These are phyloP conservation scores for Pyrenula massariospora DNA, from an alignment of 495 filamentous ascomycete species.

Conservation along the genomic window DNA sequence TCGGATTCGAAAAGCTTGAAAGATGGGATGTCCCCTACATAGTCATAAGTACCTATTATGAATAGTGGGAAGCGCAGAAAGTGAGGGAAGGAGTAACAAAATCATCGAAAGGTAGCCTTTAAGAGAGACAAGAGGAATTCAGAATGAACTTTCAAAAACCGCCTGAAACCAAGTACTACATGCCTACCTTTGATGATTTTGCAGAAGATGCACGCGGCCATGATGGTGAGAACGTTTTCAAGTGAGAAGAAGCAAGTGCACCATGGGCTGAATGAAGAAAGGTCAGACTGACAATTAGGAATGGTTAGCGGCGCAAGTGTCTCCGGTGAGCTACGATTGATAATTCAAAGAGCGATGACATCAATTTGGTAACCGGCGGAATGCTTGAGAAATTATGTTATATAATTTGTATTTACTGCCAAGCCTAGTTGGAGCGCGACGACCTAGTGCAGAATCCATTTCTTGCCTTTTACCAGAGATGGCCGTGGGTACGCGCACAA, in stretches of 20 bases:
- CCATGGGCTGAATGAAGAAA: too few species aligned
- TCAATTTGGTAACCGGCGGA: too few species aligned
- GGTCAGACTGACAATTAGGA: too few species aligned
- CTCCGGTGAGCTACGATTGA: too few species aligned
- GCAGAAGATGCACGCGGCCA: slow-evolving; percentile 85
- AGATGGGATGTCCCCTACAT: slow-evolving; percentile 77
- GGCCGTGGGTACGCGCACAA: slow-evolving; percentile 48
- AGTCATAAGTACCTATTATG: slow-evolving; percentile 1
- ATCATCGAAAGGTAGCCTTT: too few species aligned
- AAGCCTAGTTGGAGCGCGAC: slow-evolving; percentile 31
- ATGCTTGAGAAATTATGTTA: too few species aligned
- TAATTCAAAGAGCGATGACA: too few species aligned
- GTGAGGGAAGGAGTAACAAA: background rate
- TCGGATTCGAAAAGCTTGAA: slow-evolving; percentile 92
- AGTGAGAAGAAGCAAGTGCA: too few species aligned
- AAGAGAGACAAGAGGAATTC: too few species aligned
- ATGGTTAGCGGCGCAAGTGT: too few species aligned
- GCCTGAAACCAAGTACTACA: background rate
- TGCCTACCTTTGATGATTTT: slow-evolving; percentile 84
- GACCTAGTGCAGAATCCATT: slow-evolving; percentile 47
- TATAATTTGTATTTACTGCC: background rate
- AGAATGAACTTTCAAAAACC: too few species aligned
- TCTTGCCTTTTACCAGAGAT: slow-evolving; percentile 65
- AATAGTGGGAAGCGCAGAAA: background rate
- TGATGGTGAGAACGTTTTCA: too few species aligned